Evolutionary conservation across 2,329 filamentous ascomycete species (phyloP).

Genomic region (Lizonia empirigonia): DNA sequence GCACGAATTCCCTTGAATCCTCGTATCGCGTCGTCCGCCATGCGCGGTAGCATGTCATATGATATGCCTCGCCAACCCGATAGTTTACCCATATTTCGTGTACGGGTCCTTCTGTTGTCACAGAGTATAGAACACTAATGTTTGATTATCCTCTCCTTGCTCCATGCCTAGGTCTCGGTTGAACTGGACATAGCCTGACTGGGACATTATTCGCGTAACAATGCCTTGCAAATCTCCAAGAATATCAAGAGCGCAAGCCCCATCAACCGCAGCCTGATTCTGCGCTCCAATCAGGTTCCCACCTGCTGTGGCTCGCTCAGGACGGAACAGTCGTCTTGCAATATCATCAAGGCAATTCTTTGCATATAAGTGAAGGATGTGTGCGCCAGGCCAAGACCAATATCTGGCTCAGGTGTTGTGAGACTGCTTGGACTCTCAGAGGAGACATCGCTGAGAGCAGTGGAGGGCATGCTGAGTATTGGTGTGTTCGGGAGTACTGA

Average conservation of each 20-base stretch:
- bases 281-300: slow-evolving; percentile 2
- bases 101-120: slow-evolving; percentile 19
- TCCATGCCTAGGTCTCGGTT: background rate
- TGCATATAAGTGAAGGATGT: background rate
- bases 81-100: slow-evolving; percentile 20
- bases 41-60: slow-evolving; percentile 9
- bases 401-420: background rate
- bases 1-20: slow-evolving; percentile 14
- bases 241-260: slow-evolving; percentile 12
- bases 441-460: no score
- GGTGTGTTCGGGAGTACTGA: no score
- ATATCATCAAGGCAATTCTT: background rate
- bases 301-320: slow-evolving; percentile 3
- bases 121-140: slow-evolving; percentile 8
- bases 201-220: background rate
- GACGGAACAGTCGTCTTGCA: background rate
- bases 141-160: background rate
- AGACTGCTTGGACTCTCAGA: no score
- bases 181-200: background rate
- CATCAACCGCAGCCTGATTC: slow-evolving; percentile 9
- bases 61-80: slow-evolving; percentile 5
- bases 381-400: background rate
- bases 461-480: no score
- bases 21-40: slow-evolving; percentile 8
- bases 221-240: slow-evolving; percentile 6